phyloP scores from a whole-genome alignment of 345 rosid species.

The Hibiscus syriacus region DNA sequence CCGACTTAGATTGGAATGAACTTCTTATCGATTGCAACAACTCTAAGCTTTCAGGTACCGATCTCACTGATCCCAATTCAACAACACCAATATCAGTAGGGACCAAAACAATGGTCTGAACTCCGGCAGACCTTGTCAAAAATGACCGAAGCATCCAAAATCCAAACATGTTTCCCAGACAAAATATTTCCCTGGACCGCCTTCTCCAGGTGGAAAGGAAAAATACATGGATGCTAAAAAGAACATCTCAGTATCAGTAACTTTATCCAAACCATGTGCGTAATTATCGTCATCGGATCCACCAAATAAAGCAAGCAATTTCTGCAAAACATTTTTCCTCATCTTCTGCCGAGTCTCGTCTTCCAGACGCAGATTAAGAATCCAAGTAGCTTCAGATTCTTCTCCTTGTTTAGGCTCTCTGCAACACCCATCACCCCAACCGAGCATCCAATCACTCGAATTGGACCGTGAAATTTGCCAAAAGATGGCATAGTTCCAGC shows the following conservation, averaged over 20 bases:
- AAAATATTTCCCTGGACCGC: constrained; percentile 80
- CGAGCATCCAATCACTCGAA: constrained; percentile 76
- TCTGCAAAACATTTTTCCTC: constrained; percentile 83
- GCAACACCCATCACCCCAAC: constrained; percentile 98
- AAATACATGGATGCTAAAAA: no score
- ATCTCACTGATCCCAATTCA: no score
- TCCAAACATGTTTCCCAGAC: constrained; percentile 78
- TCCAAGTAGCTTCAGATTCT: constrained; percentile 38
- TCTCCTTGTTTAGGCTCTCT: constrained; percentile 79
- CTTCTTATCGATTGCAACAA: no score
- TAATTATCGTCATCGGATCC: constrained; percentile 85
- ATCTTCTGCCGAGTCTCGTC: constrained; percentile 66
- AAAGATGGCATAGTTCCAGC: constrained; percentile 94
- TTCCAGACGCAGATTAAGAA: constrained; percentile 32
- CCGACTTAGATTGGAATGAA: constrained; percentile 38
- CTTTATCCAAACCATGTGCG: constrained; percentile 73
- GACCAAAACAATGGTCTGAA: constrained; percentile 75
- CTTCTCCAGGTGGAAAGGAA: no score
- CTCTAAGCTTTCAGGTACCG: no score
- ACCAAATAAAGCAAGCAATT: constrained; percentile 68
- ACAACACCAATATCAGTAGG: no score
- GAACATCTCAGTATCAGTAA: constrained; percentile 89
- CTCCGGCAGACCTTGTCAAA: constrained; percentile 72
- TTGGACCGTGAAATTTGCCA: constrained; percentile 89
- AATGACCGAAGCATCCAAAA: constrained; percentile 65